Conservation (phyloP, 495 filamentous ascomycete species). For the Trichoderma asperelloides region DNA sequence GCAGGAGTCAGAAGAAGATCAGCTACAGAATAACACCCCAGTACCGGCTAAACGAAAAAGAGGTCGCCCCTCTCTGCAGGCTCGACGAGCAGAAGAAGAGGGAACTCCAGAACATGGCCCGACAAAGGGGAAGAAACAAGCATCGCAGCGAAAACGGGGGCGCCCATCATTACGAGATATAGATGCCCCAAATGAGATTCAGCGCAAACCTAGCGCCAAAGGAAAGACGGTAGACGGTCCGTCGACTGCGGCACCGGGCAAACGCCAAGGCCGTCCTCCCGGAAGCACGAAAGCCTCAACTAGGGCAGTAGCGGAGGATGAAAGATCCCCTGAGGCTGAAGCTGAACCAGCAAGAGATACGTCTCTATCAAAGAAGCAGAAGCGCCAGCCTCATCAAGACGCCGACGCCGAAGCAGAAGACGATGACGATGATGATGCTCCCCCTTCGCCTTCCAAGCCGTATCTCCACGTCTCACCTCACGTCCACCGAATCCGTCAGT, state of each 20-base stretch:
- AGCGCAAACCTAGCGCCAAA: not conserved
- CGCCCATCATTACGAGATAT: conserved; percentile 14
- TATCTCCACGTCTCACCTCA: conserved; percentile 33
- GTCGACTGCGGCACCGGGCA: conserved; percentile 2
- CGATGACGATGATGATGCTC: not conserved
- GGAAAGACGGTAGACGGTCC: not conserved
- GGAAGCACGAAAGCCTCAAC: conserved; percentile 12
- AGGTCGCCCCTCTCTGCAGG: conserved; percentile 7
- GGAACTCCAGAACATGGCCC: conserved; percentile 16
- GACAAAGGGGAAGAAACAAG: conserved; percentile 16
- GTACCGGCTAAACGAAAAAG: conserved; percentile 1
- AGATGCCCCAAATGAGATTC: not conserved
- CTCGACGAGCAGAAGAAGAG: conserved; percentile 9
- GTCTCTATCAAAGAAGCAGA: not conserved
- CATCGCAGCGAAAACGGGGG: not conserved
- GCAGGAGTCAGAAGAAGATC: not conserved
- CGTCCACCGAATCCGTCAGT: conserved; percentile 30
- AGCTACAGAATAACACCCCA: not conserved
- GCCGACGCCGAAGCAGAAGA: not conserved
- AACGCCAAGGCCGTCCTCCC: conserved; percentile 3
- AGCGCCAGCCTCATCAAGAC: not conserved
- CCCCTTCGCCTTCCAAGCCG: conserved; percentile 13
- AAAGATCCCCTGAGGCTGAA: not conserved
- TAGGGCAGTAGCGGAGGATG: not conserved
- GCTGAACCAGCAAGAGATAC: not conserved